Percentiles rank a stretch among this genome's conserved stretches.
These are phyloP conservation scores for Fragaria vesca DNA, from an alignment of 306 rosid species.

Conservation along the genomic window DNA sequence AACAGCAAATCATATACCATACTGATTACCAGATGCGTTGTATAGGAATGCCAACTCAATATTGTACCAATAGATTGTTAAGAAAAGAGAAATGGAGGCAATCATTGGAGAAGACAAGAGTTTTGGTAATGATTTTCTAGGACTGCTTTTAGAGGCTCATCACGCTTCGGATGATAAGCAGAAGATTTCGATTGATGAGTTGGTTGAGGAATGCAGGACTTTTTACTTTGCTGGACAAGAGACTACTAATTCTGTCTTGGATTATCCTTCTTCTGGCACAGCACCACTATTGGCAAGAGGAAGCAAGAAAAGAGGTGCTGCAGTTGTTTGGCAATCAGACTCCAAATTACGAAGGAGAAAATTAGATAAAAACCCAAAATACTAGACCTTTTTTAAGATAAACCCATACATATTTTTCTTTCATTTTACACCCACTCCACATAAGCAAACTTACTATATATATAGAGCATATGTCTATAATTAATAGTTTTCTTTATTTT, in stretches of 20 bases:
- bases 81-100: not conserved
- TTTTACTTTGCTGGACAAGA: conserved; percentile 1
- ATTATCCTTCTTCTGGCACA: not conserved
- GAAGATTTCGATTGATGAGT: not conserved
- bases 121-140: not conserved
- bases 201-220: not conserved
- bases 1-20: too few species aligned
- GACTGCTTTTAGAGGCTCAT: not conserved
- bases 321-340: not conserved
- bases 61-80: not conserved
- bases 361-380: too few species aligned
- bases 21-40: too few species aligned
- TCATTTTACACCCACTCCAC: too few species aligned
- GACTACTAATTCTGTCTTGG: not conserved
- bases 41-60: too few species aligned
- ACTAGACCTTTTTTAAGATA: too few species aligned
- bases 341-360: not conserved
- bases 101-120: not conserved
- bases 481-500: too few species aligned
- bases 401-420: too few species aligned
- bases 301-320: not conserved
- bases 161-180: not conserved
- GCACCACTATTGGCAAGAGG: not conserved
- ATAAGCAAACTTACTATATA: too few species aligned
- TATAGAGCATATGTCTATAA: too few species aligned